Evolutionary conservation across 2,329 filamentous ascomycete genomes (phyloP), one percentile per base, ranked within the genome.

Genomic region (Fusarium sp.): DNA sequence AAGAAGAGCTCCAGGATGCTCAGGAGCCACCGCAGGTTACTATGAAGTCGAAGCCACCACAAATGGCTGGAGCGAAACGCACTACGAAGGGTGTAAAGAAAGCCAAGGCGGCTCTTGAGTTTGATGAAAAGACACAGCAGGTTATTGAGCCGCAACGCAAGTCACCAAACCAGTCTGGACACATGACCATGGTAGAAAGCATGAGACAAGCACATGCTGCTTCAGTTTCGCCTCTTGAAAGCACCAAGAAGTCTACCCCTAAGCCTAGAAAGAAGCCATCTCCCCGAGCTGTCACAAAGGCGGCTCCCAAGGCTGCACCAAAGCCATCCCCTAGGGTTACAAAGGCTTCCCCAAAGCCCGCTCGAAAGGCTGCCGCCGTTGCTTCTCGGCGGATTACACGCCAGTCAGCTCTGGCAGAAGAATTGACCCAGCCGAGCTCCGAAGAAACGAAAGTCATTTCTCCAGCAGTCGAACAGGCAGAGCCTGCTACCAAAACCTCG

Each of bases 61-160:
- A 57, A 21, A 49, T 42, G 4, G 45, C 43, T 16, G 30, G 18
- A 4, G 37, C 20, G 27, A 58, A 55, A 20, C 21, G 14, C 11
- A 41, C 21, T 3, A 16, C n/a, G 9, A 54, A 55, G 16, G 5
- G 13, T 25, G 14, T 40, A 12, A 65, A 59, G 20, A 48, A 11
- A 10, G 21, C 7, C 18, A 42, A 23, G 6, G 54, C 32, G 23
- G 40, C 80, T 2, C 56, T 81, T 4, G 59, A 74, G 5, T 79
- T 81, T 16, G 75, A 81, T 51, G 69, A 75, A 11, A n/a, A 51
- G 2, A 80, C 75, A 8, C 73, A 77, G 13, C 63, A 73, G 9
- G 65, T 79, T 4, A 75, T 71, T 25, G 66, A 73, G 7, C 20
- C 58, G 9, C 40, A 11, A 25, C 45, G 47, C 5, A 69, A 57